A percentile compares a stretch with the other conserved stretches of the same genome.
Conservation (phyloP, 2,329 filamentous ascomycete species). For the Stylonectria norvegica region DNA sequence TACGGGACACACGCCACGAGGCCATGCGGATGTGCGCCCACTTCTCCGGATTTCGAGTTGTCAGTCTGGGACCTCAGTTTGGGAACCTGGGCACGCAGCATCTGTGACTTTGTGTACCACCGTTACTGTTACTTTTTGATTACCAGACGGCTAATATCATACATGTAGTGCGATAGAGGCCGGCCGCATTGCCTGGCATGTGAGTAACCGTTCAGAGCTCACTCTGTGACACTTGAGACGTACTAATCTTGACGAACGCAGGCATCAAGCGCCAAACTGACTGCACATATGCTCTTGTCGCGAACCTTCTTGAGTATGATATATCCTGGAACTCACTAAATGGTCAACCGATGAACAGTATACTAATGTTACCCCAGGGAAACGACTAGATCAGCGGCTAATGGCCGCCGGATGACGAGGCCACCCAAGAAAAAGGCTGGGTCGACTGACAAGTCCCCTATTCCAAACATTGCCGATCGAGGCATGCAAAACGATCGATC, state of each 20-base stretch:
- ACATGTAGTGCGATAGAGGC: slow-evolving; percentile 67
- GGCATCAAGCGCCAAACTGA: slow-evolving; percentile 74
- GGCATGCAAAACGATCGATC: slow-evolving; percentile 45
- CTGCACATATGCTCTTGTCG: slow-evolving; percentile 73
- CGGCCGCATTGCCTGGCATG: slow-evolving; percentile 66
- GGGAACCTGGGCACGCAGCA: too few relatives aligned
- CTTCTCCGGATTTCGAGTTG: neutral
- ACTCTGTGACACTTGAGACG: neutral
- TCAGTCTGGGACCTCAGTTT: too few relatives aligned
- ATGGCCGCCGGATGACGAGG: slow-evolving; percentile 55
- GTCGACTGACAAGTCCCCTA: slow-evolving; percentile 35
- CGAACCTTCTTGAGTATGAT: slow-evolving; percentile 70
- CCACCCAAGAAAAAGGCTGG: slow-evolving; percentile 53
- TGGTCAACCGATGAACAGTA: neutral
- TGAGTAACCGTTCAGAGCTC: slow-evolving; percentile 34
- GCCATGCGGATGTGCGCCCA: neutral
- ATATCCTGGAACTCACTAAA: neutral
- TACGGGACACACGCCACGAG: neutral
- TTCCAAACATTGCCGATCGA: slow-evolving; percentile 56
- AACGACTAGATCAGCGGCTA: slow-evolving; percentile 52
- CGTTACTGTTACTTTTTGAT: neutral
- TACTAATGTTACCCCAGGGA: slow-evolving; percentile 40
- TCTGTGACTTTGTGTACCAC: too few relatives aligned
- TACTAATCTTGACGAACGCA: too few relatives aligned
- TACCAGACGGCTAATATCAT: slow-evolving; percentile 10